Evolutionary conservation across 2,329 filamentous ascomycete genomes (phyloP), one percentile per base, ranked within the genome.

Genomic region (Aspergillus brunneoviolaceus): DNA sequence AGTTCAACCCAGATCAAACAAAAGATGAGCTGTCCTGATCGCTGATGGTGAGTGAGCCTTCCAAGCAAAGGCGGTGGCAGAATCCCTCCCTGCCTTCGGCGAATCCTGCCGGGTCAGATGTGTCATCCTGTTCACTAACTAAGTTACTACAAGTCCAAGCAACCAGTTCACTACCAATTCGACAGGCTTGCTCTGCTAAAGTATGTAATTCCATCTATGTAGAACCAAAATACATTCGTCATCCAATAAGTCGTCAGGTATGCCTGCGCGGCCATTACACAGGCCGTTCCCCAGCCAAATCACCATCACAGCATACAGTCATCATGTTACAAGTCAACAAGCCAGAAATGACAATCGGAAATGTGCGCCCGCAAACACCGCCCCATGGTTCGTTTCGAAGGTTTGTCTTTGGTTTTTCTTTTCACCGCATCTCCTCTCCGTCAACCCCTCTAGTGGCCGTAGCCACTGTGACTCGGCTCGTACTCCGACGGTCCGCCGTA

Each of bases 281-380:
- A 9, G 27, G 27, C 27, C 27, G 27, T 29, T 29, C 27, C 27
- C 27, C 27, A 9, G 27, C 27, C 27, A 29, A 29, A 29, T 29
- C 27, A 35, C 11, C 33, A 61, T 45, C 54, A 60, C 49, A 61
- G 49, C 52, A 60, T 57, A 58, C 57, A 56, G 47, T 50, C 60
- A 51, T 23, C 23, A 9, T 42, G 39, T 47, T 23, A 58, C 58
- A 53, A 55, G 48, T 23, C 45, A 51, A 50, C 51, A 55, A 56
- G 42, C n/a, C 51, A 60, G 51, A n/a, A 68, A 60, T 52, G 39
- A 29, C 27, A 58, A 66, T 63, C 59, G 63, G 63, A 57, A 60
- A 62, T 64, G 66, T 69, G 67, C 71, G 69, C 70, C 70, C 63
- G 58, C 60, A 63, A 29, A 74, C 72, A 71, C 71, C 72, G 64